These are phyloP conservation scores for Hirsutella minnesotensis DNA, from an alignment of 2,329 filamentous ascomycete genomes.

Conservation along the genomic window DNA sequence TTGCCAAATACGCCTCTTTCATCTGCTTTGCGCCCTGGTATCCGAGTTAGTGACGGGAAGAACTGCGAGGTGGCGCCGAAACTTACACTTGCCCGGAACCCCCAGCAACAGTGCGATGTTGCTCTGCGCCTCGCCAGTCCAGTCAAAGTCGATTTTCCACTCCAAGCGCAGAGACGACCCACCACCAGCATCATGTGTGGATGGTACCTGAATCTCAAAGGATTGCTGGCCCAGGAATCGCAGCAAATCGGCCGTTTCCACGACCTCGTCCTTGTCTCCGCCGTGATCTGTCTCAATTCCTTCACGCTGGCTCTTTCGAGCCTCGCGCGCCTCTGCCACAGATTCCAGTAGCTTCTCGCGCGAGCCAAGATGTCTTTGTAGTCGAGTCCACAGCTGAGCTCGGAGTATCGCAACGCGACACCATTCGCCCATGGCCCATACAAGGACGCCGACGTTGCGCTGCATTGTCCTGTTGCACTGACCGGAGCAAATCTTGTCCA, in stretches of 20 bases:
- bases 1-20: slow-evolving; percentile 40
- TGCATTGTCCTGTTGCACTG: slow-evolving; percentile 31
- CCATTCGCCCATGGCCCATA: slow-evolving; percentile 61
- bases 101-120: slow-evolving; percentile 41
- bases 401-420: slow-evolving; percentile 47
- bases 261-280: slow-evolving; percentile 4
- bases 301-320: slow-evolving; percentile 10
- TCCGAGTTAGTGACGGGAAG: slow-evolving; percentile 6
- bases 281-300: slow-evolving; percentile 12
- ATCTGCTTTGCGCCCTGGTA: slow-evolving; percentile 49
- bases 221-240: slow-evolving; percentile 41
- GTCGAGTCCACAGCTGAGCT: slow-evolving; percentile 48
- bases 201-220: slow-evolving; percentile 30
- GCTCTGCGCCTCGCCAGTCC: slow-evolving; percentile 59
- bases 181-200: slow-evolving; percentile 16
- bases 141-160: slow-evolving; percentile 58
- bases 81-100: slow-evolving; percentile 53
- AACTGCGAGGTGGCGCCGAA: neutral
- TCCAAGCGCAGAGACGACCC: slow-evolving; percentile 37
- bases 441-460: slow-evolving; percentile 46
- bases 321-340: slow-evolving; percentile 10
- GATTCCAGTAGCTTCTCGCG: slow-evolving; percentile 16
- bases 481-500: slow-evolving; percentile 28
- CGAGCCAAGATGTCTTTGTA: slow-evolving; percentile 34
- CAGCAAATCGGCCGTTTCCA: slow-evolving; percentile 31